Evolutionary conservation across 495 filamentous ascomycete genomes (phyloP).

Genomic region (Aspergillus leporis): DNA sequence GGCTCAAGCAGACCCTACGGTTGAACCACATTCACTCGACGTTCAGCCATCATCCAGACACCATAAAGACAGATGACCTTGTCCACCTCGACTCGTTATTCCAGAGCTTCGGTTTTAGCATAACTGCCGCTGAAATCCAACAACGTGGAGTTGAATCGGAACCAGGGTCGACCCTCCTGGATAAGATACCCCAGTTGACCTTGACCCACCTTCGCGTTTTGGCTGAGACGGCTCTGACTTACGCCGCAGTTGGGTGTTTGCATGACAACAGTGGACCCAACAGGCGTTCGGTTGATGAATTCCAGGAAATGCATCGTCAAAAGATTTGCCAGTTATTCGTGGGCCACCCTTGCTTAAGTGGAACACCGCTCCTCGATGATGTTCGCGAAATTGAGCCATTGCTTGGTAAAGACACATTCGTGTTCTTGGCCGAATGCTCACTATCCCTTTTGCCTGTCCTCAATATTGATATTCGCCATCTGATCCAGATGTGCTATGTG

Average conservation of each 20-base stretch:
- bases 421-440: conserved; percentile 78
- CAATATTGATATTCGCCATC: conserved; percentile 73
- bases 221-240: conserved; percentile 84
- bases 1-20: conserved; percentile 74
- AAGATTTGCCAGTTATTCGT: conserved; percentile 80
- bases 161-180: conserved; percentile 73
- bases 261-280: conserved; percentile 54
- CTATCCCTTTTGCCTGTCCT: conserved; percentile 70
- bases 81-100: conserved; percentile 69
- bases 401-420: conserved; percentile 75
- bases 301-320: conserved; percentile 64
- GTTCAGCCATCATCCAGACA: conserved; percentile 43
- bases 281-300: conserved; percentile 61
- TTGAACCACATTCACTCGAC: conserved; percentile 65
- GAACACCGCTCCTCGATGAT: conserved; percentile 40
- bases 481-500: conserved; percentile 87
- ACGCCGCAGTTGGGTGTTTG: conserved; percentile 73
- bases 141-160: conserved; percentile 83
- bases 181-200: conserved; percentile 77
- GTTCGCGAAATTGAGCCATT: conserved; percentile 63
- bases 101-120: conserved; percentile 78
- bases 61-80: conserved; percentile 49
- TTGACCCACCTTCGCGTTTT: conserved; percentile 89
- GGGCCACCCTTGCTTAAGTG: conserved; percentile 48
- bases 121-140: conserved; percentile 86